phyloP scores from a whole-genome alignment of 257 asterid genomes.

The Paulownia fortunei region DNA sequence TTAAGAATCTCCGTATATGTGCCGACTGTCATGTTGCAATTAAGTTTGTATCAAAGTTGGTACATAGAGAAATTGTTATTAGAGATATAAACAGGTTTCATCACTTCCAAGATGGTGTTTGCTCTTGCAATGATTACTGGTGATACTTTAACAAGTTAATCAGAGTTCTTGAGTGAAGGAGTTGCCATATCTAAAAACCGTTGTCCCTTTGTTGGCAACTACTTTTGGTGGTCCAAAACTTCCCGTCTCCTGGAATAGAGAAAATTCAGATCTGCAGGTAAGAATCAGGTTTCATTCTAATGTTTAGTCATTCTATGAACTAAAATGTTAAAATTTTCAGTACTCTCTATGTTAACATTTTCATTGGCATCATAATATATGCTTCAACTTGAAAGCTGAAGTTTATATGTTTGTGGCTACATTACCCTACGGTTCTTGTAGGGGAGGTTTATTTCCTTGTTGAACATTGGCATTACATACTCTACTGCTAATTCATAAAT shows the following conservation, averaged over 20 bases:
- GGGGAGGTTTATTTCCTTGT: not conserved
- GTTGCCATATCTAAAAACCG: not conserved
- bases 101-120: constrained; percentile 71
- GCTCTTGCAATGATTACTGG: constrained; percentile 96
- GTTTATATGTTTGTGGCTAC: not conserved
- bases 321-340: not conserved
- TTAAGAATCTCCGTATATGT: constrained; percentile 82
- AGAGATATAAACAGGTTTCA: constrained; percentile 85
- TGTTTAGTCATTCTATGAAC: not conserved
- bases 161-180: constrained; percentile 16
- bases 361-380: not conserved
- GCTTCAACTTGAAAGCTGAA: not conserved
- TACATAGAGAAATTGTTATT: constrained; percentile 59
- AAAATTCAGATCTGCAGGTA: constrained; percentile 21
- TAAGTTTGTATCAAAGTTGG: constrained; percentile 61
- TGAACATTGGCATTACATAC: not conserved
- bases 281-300: constrained; percentile 4
- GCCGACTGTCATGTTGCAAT: constrained; percentile 81
- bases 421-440: not conserved
- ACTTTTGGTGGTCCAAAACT: constrained; percentile 10
- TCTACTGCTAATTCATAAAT: constrained; percentile 4
- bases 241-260: not conserved
- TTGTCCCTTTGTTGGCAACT: not conserved
- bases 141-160: constrained; percentile 36
- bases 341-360: not conserved